Conservation (phyloP, 202 grass and related monocot species). For the Carex sylvatica region DNA sequence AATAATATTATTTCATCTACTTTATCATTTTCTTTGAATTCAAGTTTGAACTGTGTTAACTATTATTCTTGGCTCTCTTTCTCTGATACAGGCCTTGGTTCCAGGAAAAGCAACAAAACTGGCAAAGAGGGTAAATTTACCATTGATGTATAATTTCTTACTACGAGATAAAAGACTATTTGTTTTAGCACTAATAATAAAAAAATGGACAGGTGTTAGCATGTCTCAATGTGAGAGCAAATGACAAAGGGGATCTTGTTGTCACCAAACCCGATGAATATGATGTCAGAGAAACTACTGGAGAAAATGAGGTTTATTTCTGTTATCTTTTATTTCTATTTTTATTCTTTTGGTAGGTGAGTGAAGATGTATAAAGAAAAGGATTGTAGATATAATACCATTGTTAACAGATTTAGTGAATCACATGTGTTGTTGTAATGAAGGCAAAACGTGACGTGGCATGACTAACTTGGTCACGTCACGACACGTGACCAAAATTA, state of each 20-base stretch:
- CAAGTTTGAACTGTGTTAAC: conserved; percentile 14
- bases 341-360: not conserved
- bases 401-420: conserved; percentile 21
- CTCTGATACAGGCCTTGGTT: conserved; percentile 43
- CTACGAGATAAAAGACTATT: not conserved
- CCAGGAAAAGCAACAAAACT: conserved; percentile 79
- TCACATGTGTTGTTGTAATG: not conserved
- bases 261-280: conserved; percentile 98
- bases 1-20: no score
- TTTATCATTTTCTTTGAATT: no score
- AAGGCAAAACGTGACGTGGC: no score
- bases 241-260: conserved; percentile 97
- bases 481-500: no score
- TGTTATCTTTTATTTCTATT: conserved; percentile 1
- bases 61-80: not conserved
- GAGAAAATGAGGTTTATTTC: conserved; percentile 62
- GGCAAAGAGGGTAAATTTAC: conserved; percentile 84
- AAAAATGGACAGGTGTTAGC: conserved; percentile 62
- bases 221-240: conserved; percentile 95
- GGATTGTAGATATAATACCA: not conserved
- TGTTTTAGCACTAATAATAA: not conserved
- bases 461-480: no score
- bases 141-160: not conserved
- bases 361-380: not conserved
- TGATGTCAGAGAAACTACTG: conserved; percentile 86